These are phyloP conservation scores for Ilex asprella DNA, from an alignment of 257 asterid species.

Conservation along the genomic window DNA sequence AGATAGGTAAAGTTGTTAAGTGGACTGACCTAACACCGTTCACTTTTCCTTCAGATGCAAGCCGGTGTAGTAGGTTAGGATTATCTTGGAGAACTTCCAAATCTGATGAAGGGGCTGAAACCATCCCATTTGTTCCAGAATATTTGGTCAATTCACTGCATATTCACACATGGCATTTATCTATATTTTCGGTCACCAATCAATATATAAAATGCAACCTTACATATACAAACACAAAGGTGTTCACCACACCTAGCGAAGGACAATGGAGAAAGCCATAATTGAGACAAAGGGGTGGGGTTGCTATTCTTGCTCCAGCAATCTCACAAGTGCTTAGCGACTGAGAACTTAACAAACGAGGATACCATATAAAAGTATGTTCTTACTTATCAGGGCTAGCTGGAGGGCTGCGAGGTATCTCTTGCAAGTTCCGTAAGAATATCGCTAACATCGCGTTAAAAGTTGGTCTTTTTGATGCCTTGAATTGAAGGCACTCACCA, in stretches of 20 bases:
- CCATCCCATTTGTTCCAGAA: constrained; percentile 55
- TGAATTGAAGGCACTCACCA: constrained; percentile 97
- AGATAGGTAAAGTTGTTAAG: constrained; percentile 9
- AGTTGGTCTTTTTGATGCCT: constrained; percentile 81
- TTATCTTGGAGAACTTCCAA: constrained; percentile 41
- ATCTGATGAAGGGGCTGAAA: constrained; percentile 35
- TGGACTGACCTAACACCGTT: constrained; percentile 69
- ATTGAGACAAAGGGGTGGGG: too few species aligned
- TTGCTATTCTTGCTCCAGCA: too few species aligned
- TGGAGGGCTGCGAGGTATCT: constrained; percentile 94
- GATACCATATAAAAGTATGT: background rate
- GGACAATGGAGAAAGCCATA: constrained; percentile 8
- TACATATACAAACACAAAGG: background rate
- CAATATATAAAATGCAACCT: background rate
- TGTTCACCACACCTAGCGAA: background rate
- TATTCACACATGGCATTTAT: constrained; percentile 11
- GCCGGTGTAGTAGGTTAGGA: constrained; percentile 62
- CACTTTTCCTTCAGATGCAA: constrained; percentile 81
- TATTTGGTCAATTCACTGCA: constrained; percentile 55
- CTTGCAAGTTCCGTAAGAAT: constrained; percentile 92
- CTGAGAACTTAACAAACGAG: background rate
- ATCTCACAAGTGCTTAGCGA: constrained; percentile 1
- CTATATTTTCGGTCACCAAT: background rate
- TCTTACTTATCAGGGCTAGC: constrained; percentile 94
- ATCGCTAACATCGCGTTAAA: constrained; percentile 84